Percentiles rank a stretch among this genome's conserved stretches.
Conservation (phyloP, 495 filamentous ascomycete species). For the Penicillium samsonianum region DNA sequence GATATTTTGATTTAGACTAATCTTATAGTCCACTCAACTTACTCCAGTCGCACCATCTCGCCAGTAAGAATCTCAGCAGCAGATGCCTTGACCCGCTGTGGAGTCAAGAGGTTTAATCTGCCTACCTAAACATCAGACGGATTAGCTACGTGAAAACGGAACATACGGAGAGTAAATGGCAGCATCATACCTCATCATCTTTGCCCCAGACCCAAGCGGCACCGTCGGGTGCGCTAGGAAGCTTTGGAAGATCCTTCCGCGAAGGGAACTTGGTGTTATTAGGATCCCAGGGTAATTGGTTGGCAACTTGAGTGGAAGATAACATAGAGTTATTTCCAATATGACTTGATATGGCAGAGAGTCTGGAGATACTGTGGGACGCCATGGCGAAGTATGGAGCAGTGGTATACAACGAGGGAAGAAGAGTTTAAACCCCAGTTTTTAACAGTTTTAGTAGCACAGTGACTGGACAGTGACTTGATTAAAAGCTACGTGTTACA, state of each 20-base stretch:
- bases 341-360: slow-evolving; percentile 16
- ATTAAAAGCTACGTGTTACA: neutral
- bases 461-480: neutral
- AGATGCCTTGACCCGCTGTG: slow-evolving; percentile 52
- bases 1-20: neutral
- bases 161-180: neutral
- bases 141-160: neutral
- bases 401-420: neutral
- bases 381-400: slow-evolving; percentile 17
- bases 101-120: slow-evolving; percentile 60
- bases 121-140: slow-evolving; percentile 39
- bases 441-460: neutral
- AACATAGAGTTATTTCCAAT: slow-evolving; percentile 12
- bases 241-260: slow-evolving; percentile 52
- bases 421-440: neutral
- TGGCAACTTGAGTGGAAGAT: slow-evolving; percentile 23
- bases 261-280: slow-evolving; percentile 52
- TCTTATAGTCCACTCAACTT: slow-evolving; percentile 1
- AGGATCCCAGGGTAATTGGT: slow-evolving; percentile 56
- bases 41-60: slow-evolving; percentile 54
- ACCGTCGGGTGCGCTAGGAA: slow-evolving; percentile 44
- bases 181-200: slow-evolving; percentile 52
- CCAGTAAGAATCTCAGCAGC: slow-evolving; percentile 54
- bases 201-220: slow-evolving; percentile 68
- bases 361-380: slow-evolving; percentile 7